Base-by-base conservation (phyloP, 352 stramenopile species). In the Phytophthora colocasiae region DNA sequence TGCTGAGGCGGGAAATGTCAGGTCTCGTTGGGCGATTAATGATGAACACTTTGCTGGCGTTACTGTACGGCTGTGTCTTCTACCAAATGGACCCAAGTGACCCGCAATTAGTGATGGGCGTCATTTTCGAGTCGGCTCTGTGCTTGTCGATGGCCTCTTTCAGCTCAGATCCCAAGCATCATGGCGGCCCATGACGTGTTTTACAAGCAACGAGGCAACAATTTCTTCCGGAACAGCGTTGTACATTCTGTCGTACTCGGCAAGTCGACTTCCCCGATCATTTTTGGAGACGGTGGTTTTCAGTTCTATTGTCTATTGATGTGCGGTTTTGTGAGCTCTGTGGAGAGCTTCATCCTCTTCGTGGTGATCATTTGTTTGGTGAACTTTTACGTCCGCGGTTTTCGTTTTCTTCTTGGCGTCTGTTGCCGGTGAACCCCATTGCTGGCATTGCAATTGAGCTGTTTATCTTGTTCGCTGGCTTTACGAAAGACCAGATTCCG, bases 351-450 rank as follows among this genome's bases (percentile, higher is more conserved):
- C 32, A 4, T 71, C 2, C 49, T 67, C 14, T 71, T 71, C 7
- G 34, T 67, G 36, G 41, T 58, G 19, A 51, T 58, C 1, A 15
- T 67, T 26, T 54, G n/a, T 17, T 24, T 71, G 27, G 57, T 60
- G 0, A 71, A 63, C 34, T 40, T n/a, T 71, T 27, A 17, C 57
- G 8, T 27, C 8, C 3, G n/a, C 26, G 1, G 57, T 57, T 6
- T 67, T 66, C 8, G 57, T 71, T 15, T 71, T 71, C 57, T 67
- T 67, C 36, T 15, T 67, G 34, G 48, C 63, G 1, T 67, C 34
- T 4, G 44, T 29, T 10, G 22, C 63, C 8, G 26, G 64, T 49
- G 6, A 72, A 63, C 24, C 58, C 57, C 0, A 26, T 67, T 17
- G 22, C 51, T 2, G 26, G 26, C 43, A 44, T 66, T 6, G 24